Evolutionary conservation across 2,329 filamentous ascomycete genomes (phyloP).

Genomic region (Colletotrichum sp.): DNA sequence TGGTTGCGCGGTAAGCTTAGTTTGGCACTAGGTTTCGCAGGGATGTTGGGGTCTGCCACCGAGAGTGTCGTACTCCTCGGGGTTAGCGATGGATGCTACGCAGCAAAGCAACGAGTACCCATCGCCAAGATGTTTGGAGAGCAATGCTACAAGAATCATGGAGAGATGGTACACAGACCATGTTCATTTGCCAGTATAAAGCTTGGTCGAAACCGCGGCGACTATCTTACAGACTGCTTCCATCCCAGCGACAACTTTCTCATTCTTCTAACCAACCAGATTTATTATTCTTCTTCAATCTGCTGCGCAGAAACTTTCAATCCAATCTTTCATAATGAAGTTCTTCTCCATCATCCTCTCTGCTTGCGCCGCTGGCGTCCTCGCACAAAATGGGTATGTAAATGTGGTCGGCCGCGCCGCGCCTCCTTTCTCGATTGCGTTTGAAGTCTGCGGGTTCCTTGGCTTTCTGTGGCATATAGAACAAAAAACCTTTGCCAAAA

Average conservation of each 20-base stretch:
- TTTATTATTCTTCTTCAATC: background rate
- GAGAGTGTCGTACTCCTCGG: background rate
- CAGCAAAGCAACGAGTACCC: background rate
- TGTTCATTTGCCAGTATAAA: background rate
- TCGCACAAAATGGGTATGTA: background rate
- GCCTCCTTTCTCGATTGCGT: background rate
- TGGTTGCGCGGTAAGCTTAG: background rate
- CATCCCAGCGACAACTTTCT: background rate
- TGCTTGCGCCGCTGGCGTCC: background rate
- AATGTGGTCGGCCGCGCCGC: background rate
- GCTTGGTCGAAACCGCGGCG: background rate
- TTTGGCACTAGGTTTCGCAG: background rate
- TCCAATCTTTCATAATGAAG: background rate
- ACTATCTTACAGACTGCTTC: accelerated
- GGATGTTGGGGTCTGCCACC: background rate
- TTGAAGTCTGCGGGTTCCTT: background rate
- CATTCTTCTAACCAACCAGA: background rate
- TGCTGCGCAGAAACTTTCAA: background rate
- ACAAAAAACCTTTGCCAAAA: too few relatives aligned
- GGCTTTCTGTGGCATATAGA: background rate
- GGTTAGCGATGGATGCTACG: background rate
- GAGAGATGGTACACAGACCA: background rate
- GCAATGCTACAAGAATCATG: background rate
- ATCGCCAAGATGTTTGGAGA: background rate
- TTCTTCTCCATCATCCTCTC: background rate